Percentiles rank a stretch among this genome's conserved stretches.
Conservation (phyloP, 73 alveolate genomes). For the Tetrahymena borealis region DNA sequence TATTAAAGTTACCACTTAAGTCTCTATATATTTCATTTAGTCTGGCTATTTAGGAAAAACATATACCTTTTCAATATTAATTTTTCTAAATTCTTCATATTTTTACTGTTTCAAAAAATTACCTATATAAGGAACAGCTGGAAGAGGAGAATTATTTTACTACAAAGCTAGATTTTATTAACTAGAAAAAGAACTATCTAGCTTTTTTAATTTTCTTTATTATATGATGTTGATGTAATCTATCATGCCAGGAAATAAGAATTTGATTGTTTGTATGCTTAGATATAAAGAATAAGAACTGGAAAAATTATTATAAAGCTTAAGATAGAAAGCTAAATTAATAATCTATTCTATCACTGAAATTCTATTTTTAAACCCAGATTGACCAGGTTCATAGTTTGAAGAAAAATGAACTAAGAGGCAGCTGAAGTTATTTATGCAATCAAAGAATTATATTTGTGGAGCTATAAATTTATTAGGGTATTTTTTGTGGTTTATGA, state of each 20-base stretch:
- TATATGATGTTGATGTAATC: not conserved
- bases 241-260: not conserved
- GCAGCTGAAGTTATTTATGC: not conserved
- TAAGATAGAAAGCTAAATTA: not conserved
- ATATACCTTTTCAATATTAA: not conserved
- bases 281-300: not conserved
- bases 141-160: not conserved
- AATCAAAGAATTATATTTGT: not conserved
- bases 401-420: not conserved
- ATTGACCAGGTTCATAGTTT: not conserved
- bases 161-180: not conserved
- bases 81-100: not conserved
- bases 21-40: not conserved
- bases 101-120: not conserved
- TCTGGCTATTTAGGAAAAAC: not conserved
- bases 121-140: not conserved
- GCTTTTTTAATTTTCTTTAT: not conserved
- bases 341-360: not conserved
- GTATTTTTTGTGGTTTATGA: not conserved
- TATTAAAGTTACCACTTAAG: not conserved
- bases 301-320: not conserved
- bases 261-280: not conserved
- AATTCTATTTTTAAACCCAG: not conserved
- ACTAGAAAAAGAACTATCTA: not conserved
- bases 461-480: not conserved